A percentile compares a stretch with the other conserved stretches of the same genome.
These are phyloP conservation scores for Infundibulicybe gibba DNA, from an alignment of 768 basidiomycete genomes.

Conservation along the genomic window DNA sequence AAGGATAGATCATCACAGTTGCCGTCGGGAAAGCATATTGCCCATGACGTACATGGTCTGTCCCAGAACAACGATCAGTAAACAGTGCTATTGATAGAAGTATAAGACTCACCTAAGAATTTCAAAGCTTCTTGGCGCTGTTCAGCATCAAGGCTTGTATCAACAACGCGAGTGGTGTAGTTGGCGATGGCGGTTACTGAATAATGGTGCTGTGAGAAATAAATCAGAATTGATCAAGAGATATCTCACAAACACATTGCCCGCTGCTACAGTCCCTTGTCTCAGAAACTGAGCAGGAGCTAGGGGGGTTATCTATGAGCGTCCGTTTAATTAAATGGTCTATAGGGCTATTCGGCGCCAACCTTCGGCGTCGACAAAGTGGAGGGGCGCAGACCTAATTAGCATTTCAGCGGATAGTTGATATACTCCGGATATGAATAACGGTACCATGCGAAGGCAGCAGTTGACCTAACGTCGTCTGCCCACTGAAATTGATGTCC, in stretches of 20 bases:
- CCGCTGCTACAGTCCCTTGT: constrained; percentile 40
- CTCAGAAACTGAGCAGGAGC: constrained; percentile 46
- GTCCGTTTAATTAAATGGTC: too few relatives aligned
- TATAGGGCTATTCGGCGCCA: neutral
- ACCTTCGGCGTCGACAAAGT: constrained; percentile 53
- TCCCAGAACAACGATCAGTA: neutral
- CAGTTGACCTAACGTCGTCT: constrained; percentile 38
- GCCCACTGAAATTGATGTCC: too few relatives aligned
- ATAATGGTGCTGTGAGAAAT: neutral
- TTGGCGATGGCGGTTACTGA: constrained; percentile 54
- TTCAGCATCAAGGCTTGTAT: constrained; percentile 33
- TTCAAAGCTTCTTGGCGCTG: constrained; percentile 50
- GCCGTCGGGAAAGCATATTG: too few relatives aligned
- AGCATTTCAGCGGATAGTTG: neutral
- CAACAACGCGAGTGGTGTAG: constrained; percentile 46
- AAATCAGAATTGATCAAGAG: constrained; percentile 17
- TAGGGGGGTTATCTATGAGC: constrained; percentile 33
- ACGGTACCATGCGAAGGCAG: constrained; percentile 36
- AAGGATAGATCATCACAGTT: too few relatives aligned
- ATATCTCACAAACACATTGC: constrained; percentile 35
- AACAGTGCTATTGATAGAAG: neutral
- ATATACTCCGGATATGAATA: too few relatives aligned
- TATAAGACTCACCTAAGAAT: constrained; percentile 37
- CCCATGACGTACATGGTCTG: constrained; percentile 26
- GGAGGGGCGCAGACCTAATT: constrained; percentile 35